phyloP scores from a whole-genome alignment of 768 basidiomycete species.

The Myochromella boudieri region DNA sequence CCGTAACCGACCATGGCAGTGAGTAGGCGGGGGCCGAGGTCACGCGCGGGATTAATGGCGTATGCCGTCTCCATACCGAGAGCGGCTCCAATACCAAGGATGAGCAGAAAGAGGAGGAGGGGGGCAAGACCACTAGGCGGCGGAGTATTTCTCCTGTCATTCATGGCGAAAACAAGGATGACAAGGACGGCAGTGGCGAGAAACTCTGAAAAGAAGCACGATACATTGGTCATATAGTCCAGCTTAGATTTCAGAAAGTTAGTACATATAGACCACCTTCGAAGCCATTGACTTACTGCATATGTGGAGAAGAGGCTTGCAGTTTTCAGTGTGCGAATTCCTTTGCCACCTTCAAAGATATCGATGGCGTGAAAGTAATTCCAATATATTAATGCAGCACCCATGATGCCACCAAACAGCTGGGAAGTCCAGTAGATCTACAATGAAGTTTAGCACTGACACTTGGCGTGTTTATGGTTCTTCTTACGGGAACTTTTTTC shows the following conservation, averaged over 20 bases:
- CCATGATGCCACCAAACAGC: slow-evolving; percentile 61
- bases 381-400: slow-evolving; percentile 60
- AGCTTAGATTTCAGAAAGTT: slow-evolving; percentile 20
- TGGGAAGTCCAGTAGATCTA: slow-evolving; percentile 60
- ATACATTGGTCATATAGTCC: slow-evolving; percentile 38
- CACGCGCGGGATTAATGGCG: slow-evolving; percentile 42
- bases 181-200: slow-evolving; percentile 56
- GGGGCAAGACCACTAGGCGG: slow-evolving; percentile 53
- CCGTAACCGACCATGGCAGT: slow-evolving; percentile 73
- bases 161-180: slow-evolving; percentile 50
- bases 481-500: slow-evolving; percentile 67
- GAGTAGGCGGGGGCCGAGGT: slow-evolving; percentile 60
- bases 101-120: slow-evolving; percentile 50
- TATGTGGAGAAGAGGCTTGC: slow-evolving; percentile 61
- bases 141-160: slow-evolving; percentile 51
- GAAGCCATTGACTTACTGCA: slow-evolving; percentile 40
- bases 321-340: slow-evolving; percentile 54
- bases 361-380: slow-evolving; percentile 73
- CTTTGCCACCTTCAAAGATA: slow-evolving; percentile 56
- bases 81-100: slow-evolving; percentile 56
- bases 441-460: too few relatives aligned
- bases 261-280: background rate
- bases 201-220: slow-evolving; percentile 51
- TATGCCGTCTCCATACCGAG: slow-evolving; percentile 63
- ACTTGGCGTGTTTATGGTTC: too few relatives aligned